phyloP scores from a whole-genome alignment of 169 alveolate genomes.

The Prorocentrum cordatum region DNA sequence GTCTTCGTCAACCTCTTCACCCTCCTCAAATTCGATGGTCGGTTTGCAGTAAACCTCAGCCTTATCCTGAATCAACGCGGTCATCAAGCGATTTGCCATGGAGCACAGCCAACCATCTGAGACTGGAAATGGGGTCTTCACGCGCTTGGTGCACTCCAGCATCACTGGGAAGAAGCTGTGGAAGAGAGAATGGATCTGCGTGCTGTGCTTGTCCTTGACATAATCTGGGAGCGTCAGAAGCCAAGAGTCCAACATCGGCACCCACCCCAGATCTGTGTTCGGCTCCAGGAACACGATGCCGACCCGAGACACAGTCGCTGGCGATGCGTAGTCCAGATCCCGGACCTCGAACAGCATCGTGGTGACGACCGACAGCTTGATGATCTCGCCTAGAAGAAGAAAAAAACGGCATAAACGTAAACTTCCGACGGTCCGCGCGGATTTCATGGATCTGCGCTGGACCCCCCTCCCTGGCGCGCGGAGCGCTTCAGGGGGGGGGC shows the following conservation, averaged over 20 bases:
- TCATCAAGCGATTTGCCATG: slow-evolving; percentile 68
- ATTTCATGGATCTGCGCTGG: too few relatives aligned
- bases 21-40: slow-evolving; percentile 25
- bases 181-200: slow-evolving; percentile 38
- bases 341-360: slow-evolving; percentile 86
- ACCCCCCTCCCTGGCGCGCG: too few relatives aligned
- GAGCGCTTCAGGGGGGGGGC: too few relatives aligned
- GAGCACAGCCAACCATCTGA: slow-evolving; percentile 73
- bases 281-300: slow-evolving; percentile 88
- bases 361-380: slow-evolving; percentile 84
- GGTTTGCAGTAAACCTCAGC: slow-evolving; percentile 30
- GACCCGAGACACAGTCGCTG: slow-evolving; percentile 86
- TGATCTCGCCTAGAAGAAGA: slow-evolving; percentile 77
- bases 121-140: slow-evolving; percentile 62
- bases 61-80: slow-evolving; percentile 26
- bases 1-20: slow-evolving; percentile 50
- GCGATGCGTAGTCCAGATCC: slow-evolving; percentile 84
- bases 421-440: background rate
- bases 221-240: slow-evolving; percentile 72
- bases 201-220: slow-evolving; percentile 68
- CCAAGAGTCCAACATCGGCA: slow-evolving; percentile 80
- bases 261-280: slow-evolving; percentile 79
- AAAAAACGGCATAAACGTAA: background rate
- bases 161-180: slow-evolving; percentile 41
- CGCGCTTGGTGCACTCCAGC: slow-evolving; percentile 43